phyloP scores from a whole-genome alignment of 495 filamentous ascomycete species.

The Halenospora varia region DNA sequence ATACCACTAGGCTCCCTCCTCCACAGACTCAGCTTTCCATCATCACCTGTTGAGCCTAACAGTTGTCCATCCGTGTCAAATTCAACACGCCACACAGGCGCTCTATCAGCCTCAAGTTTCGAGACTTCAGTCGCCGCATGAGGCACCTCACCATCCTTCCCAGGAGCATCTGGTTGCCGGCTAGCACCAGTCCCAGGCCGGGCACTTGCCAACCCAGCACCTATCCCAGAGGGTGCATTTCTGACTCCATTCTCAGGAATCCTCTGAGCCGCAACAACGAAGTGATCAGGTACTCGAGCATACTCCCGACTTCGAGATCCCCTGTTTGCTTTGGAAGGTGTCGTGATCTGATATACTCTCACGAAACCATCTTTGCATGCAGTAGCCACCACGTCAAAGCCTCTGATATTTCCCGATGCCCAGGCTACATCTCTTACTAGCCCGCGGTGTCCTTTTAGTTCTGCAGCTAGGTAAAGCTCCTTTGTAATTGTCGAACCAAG shows the following conservation, averaged over 20 bases:
- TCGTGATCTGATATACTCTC: conserved; percentile 76
- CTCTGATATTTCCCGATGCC: conserved; percentile 82
- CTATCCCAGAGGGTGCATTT: conserved; percentile 44
- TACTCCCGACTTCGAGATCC: conserved; percentile 11
- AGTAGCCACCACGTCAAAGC: conserved; percentile 86
- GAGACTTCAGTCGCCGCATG: conserved; percentile 46
- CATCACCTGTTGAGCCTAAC: conserved; percentile 54
- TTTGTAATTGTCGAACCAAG: conserved; percentile 42
- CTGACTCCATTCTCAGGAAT: conserved; percentile 16
- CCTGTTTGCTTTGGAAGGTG: conserved; percentile 37
- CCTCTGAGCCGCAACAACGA: conserved; percentile 9
- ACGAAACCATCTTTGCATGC: conserved; percentile 88
- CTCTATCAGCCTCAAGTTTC: conserved; percentile 48
- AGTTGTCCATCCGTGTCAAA: conserved; percentile 61
- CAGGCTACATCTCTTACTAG: conserved; percentile 90
- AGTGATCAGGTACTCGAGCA: conserved; percentile 17
- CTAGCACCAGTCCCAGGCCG: conserved; percentile 31
- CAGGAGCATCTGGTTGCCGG: conserved; percentile 23
- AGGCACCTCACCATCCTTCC: conserved; percentile 37
- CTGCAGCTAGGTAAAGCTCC: conserved; percentile 75
- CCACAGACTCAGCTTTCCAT: conserved; percentile 56
- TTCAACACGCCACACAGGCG: conserved; percentile 55
- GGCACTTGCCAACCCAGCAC: conserved; percentile 55
- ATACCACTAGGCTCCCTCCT: conserved; percentile 46
- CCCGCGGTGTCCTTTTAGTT: conserved; percentile 62